Evolutionary conservation across 257 asterid genomes (phyloP).

Genomic region (Leptodermis oblonga): DNA sequence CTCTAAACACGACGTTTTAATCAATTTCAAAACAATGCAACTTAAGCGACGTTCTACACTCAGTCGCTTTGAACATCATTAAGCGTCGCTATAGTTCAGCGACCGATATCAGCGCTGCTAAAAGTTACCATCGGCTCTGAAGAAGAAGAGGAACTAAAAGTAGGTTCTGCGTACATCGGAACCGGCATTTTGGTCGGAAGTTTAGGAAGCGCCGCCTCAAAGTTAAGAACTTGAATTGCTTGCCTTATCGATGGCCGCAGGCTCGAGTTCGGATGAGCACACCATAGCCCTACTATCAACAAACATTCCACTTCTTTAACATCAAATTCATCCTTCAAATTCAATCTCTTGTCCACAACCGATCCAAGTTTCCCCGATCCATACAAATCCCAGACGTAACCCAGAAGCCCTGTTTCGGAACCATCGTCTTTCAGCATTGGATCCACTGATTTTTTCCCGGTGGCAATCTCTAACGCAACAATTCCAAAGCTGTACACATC

Average conservation of each 20-base stretch:
- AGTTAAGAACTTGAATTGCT: conserved; percentile 34
- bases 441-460: conserved; percentile 24
- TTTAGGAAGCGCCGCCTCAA: conserved; percentile 30
- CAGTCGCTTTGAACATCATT: too few species aligned
- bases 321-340: conserved; percentile 15
- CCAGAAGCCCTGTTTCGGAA: conserved; percentile 24
- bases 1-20: too few species aligned
- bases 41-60: too few species aligned
- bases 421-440: neutral
- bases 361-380: conserved; percentile 23
- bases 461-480: conserved; percentile 35
- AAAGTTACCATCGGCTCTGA: conserved; percentile 24
- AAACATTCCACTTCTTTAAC: conserved; percentile 27
- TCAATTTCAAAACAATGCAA: too few species aligned
- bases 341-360: conserved; percentile 23
- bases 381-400: conserved; percentile 33
- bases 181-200: conserved; percentile 33
- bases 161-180: conserved; percentile 20
- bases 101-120: conserved; percentile 25
- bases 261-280: conserved; percentile 28
- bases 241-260: conserved; percentile 36
- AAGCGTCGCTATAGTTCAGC: too few species aligned
- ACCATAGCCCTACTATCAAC: conserved; percentile 33
- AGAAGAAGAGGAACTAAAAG: neutral
- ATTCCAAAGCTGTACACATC: conserved; percentile 34